Evolutionary conservation across 495 filamentous ascomycete genomes (phyloP), one percentile per base, ranked within the genome.

Genomic region (Podospora appendiculata): DNA sequence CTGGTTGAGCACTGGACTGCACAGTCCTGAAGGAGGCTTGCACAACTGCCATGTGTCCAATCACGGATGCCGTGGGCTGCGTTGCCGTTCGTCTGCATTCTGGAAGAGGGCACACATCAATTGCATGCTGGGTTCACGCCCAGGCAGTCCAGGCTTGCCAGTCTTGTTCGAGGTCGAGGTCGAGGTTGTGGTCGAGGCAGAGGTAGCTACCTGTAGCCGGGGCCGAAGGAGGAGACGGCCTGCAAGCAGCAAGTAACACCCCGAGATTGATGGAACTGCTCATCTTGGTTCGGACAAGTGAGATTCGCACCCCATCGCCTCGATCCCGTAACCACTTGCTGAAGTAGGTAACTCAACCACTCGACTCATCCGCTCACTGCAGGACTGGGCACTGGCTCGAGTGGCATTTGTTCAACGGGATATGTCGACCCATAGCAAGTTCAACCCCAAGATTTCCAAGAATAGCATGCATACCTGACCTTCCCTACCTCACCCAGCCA

Each of bases 251-350:
- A 47, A 53, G 51, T 53, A 43, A 46, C 35, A 14, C 42, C 44
- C 48, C 38, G 17, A 55, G 47, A 51, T 51, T 41, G 39, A 48
- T 38, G 19, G 44, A 45, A 45, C 38, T 49, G 48, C 46, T 46
- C 45, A 51, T 51, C 49, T 52, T 51, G 54, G 48, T 51, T 44
- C 49, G 45, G 49, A 32, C 33, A 53, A 41, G 42, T 36, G n/a
- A 53, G 18, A 39, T 45, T 33, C n/a, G 18, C 32, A 11, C 47
- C 35, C 47, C 16, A 48, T n/a, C 48, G 33, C 34, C 39, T 51
- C 57, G 50, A 48, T 45, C 49, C 45, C 25, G 25, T 25, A 19
- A 19, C 45, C 25, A 47, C 45, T 47, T 36, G 45, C n/a, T 25
- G 32, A 34, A 14, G 6, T 14, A 40, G 38, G 38, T 8, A 44